phyloP scores from a whole-genome alignment of 805 yeast genomes.

The Candida insectorum region DNA sequence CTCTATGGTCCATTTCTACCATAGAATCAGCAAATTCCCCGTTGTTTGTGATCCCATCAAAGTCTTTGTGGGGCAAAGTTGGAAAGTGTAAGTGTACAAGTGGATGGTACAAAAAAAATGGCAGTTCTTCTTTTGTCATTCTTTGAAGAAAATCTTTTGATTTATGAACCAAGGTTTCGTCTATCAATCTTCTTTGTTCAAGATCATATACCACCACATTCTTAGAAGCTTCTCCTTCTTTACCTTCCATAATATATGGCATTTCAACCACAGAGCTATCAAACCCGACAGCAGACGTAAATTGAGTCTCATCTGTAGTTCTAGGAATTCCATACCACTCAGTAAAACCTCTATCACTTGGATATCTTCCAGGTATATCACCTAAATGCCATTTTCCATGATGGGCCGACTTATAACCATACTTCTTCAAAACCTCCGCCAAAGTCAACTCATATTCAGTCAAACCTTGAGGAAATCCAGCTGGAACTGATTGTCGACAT shows the following conservation, averaged over 20 bases:
- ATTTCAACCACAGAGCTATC: background rate
- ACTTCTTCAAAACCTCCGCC: constrained; percentile 47
- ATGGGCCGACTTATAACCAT: constrained; percentile 47
- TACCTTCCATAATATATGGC: background rate
- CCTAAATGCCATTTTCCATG: constrained; percentile 67
- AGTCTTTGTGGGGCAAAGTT: too few relatives aligned
- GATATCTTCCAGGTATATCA: constrained; percentile 44
- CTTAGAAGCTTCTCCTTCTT: background rate
- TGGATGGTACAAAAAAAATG: too few relatives aligned
- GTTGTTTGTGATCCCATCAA: too few relatives aligned
- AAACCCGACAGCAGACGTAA: background rate
- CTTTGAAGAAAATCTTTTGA: background rate
- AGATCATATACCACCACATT: background rate
- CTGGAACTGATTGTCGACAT: constrained; percentile 45
- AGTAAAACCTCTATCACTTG: constrained; percentile 47
- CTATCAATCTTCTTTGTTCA: background rate
- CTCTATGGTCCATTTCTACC: constrained; percentile 46
- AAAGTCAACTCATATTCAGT: constrained; percentile 58
- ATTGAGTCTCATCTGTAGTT: background rate
- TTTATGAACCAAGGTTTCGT: background rate
- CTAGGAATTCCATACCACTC: too few relatives aligned
- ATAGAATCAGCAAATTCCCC: too few relatives aligned
- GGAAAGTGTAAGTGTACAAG: too few relatives aligned
- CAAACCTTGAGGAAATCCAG: constrained; percentile 37
- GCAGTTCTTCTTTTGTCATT: background rate